These are phyloP conservation scores for Toxicodendron radicans DNA, from an alignment of 345 rosid genomes.

Conservation along the genomic window DNA sequence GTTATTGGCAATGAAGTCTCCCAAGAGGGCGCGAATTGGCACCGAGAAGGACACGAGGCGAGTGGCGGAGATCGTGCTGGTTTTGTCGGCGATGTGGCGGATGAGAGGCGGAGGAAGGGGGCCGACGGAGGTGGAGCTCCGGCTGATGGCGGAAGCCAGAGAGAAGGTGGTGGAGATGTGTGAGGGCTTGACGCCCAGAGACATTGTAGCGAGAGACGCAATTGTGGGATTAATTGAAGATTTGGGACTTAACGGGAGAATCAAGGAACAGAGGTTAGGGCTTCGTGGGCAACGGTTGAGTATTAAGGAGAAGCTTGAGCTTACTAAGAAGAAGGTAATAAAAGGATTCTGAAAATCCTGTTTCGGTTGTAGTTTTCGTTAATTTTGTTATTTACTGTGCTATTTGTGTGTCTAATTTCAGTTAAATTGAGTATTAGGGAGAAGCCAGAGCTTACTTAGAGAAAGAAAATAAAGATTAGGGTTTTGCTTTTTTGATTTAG, in stretches of 20 bases:
- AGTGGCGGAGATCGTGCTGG: slow-evolving; percentile 87
- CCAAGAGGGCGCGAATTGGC: slow-evolving; percentile 42
- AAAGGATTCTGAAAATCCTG: too few species aligned
- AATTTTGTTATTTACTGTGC: too few species aligned
- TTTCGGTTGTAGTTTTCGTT: too few species aligned
- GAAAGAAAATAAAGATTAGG: slow-evolving; percentile 49
- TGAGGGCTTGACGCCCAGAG: slow-evolving; percentile 55
- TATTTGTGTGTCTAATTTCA: too few species aligned
- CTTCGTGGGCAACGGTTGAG: slow-evolving; percentile 47
- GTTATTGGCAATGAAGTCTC: background rate
- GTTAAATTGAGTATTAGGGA: slow-evolving; percentile 53
- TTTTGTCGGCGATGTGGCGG: slow-evolving; percentile 72
- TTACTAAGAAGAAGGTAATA: slow-evolving; percentile 67
- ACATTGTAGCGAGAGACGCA: slow-evolving; percentile 57
- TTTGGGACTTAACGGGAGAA: slow-evolving; percentile 64
- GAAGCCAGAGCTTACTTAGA: slow-evolving; percentile 55
- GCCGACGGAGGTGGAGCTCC: slow-evolving; percentile 66
- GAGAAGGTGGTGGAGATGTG: slow-evolving; percentile 60
- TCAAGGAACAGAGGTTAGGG: slow-evolving; percentile 64
- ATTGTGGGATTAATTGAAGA: slow-evolving; percentile 70
- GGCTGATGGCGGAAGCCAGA: slow-evolving; percentile 79
- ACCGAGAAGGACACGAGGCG: slow-evolving; percentile 33
- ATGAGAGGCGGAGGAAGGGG: slow-evolving; percentile 63
- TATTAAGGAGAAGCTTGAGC: slow-evolving; percentile 66
- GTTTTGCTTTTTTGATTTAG: background rate